Evolutionary conservation across 441 rosid species (phyloP).

Genomic region (Syzygium syzygioides): DNA sequence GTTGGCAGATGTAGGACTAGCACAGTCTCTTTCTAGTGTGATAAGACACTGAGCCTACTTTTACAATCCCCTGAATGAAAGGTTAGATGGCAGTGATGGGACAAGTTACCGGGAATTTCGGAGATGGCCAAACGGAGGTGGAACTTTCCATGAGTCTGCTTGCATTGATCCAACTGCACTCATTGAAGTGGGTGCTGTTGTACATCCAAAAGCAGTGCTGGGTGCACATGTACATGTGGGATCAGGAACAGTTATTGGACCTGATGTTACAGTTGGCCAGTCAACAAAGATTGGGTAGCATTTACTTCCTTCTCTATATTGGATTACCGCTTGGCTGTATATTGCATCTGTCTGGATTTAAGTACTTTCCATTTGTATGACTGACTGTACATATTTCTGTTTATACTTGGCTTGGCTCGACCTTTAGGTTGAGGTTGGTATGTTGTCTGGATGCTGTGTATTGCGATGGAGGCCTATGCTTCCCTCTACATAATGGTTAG

Average conservation of each 20-base stretch:
- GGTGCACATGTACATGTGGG: conserved; percentile 48
- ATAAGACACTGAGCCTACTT: neutral
- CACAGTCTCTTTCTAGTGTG: neutral
- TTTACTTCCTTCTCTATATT: neutral
- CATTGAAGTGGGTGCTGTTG: conserved; percentile 47
- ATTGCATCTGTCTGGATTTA: neutral
- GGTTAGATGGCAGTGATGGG: conserved; percentile 14
- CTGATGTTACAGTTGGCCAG: conserved; percentile 41
- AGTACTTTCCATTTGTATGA: neutral
- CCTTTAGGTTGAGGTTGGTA: neutral
- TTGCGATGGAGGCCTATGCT: neutral
- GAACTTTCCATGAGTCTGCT: conserved; percentile 48
- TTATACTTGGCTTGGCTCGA: neutral
- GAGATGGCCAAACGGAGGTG: conserved; percentile 57
- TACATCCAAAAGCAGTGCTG: conserved; percentile 39
- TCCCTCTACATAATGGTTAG: neutral
- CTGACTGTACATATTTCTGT: neutral
- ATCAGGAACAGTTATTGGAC: conserved; percentile 61
- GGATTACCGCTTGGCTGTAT: neutral
- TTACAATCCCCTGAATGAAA: neutral
- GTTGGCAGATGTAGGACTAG: neutral
- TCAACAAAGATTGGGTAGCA: conserved; percentile 47
- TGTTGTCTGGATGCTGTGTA: neutral
- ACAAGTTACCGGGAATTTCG: conserved; percentile 17
- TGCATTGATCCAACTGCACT: conserved; percentile 34